These are phyloP conservation scores for Ceratonia siliqua DNA, from an alignment of 306 rosid genomes.

Conservation along the genomic window DNA sequence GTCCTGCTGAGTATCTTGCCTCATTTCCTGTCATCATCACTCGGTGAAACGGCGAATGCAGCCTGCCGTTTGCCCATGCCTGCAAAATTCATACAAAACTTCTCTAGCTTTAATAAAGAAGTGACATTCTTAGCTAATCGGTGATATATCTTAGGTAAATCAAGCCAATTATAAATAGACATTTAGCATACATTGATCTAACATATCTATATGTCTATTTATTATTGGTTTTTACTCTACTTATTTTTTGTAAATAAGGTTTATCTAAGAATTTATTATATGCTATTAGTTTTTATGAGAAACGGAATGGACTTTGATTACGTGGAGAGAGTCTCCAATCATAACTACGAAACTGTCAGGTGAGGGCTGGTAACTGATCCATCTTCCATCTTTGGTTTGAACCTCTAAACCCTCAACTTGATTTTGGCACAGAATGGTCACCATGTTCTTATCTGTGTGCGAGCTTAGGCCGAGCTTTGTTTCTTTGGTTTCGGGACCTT, in stretches of 20 bases:
- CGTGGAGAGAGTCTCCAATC: not conserved
- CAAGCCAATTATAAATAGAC: too few species aligned
- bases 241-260: too few species aligned
- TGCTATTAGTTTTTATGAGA: too few species aligned
- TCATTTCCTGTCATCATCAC: slow-evolving; percentile 71
- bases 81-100: slow-evolving; percentile 20
- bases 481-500: slow-evolving; percentile 55
- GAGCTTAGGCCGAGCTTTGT: slow-evolving; percentile 52
- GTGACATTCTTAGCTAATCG: too few species aligned
- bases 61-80: slow-evolving; percentile 79
- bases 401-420: slow-evolving; percentile 70
- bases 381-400: slow-evolving; percentile 65
- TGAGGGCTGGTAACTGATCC: slow-evolving; percentile 66
- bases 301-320: too few species aligned
- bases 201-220: too few species aligned
- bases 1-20: slow-evolving; percentile 58
- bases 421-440: slow-evolving; percentile 67
- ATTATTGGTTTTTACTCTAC: too few species aligned
- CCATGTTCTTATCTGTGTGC: slow-evolving; percentile 70
- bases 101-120: not conserved
- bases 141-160: too few species aligned
- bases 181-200: too few species aligned
- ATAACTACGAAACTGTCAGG: too few species aligned
- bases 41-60: slow-evolving; percentile 58
- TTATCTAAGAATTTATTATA: too few species aligned